Evolutionary conservation across 805 yeast species (phyloP).

Genomic region (Myxozyma monticola): DNA sequence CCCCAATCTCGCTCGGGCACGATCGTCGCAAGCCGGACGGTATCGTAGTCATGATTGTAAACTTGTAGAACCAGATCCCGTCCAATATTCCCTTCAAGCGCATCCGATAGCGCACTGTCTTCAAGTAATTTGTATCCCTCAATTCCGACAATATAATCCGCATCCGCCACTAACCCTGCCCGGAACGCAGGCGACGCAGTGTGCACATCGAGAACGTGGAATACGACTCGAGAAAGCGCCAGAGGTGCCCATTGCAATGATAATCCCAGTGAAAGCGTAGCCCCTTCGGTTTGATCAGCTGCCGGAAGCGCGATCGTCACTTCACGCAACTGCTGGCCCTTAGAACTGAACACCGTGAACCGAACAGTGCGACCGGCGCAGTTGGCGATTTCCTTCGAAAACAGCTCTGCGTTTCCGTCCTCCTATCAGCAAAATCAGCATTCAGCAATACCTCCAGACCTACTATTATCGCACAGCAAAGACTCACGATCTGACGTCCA

Average conservation of each 20-base stretch:
- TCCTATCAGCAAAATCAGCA: slow-evolving; percentile 7
- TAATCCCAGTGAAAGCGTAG: slow-evolving; percentile 40
- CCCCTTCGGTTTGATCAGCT: not conserved
- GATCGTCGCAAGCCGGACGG: slow-evolving; percentile 84
- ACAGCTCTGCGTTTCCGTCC: slow-evolving; percentile 19
- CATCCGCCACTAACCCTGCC: slow-evolving; percentile 79
- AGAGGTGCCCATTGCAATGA: slow-evolving; percentile 77
- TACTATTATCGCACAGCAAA: not conserved
- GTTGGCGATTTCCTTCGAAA: slow-evolving; percentile 21
- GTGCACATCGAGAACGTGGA: slow-evolving; percentile 78
- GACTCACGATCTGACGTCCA: slow-evolving; percentile 54
- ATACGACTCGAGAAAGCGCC: slow-evolving; percentile 73
- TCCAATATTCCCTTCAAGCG: slow-evolving; percentile 16
- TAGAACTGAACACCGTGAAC: slow-evolving; percentile 31
- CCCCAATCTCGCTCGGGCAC: slow-evolving; percentile 72
- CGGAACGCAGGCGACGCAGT: slow-evolving; percentile 76
- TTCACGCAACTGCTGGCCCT: slow-evolving; percentile 39
- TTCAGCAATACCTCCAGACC: not conserved
- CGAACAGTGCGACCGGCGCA: slow-evolving; percentile 28
- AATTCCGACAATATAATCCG: slow-evolving; percentile 86
- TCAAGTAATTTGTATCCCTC: slow-evolving; percentile 61
- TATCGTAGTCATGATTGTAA: slow-evolving; percentile 83
- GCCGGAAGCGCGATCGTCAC: slow-evolving; percentile 42
- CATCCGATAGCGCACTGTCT: slow-evolving; percentile 19
- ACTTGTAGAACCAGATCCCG: slow-evolving; percentile 52